Conservation (phyloP, 805 yeast species). For the fission yeast (Schizosaccharomyces pombe) region DNA sequence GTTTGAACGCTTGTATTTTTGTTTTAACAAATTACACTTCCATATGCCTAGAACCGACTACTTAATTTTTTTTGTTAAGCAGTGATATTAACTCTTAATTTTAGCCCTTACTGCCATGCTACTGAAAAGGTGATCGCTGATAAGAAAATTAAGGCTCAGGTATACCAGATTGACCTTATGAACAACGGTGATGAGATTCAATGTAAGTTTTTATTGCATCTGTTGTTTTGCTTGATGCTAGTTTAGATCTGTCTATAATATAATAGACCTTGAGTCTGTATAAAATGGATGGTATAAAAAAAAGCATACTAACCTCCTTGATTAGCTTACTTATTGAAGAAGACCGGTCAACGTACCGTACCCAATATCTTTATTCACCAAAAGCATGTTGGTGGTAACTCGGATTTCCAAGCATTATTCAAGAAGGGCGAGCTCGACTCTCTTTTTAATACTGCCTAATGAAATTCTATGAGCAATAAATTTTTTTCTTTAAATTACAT, state of each 20-base stretch:
- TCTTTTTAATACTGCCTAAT: background rate
- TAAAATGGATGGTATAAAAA: no score
- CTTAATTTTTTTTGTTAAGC: no score
- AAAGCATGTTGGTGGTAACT: constrained; percentile 58
- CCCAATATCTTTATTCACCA: constrained; percentile 82
- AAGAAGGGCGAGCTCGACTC: background rate
- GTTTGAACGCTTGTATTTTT: background rate
- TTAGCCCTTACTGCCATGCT: constrained; percentile 17
- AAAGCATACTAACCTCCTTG: no score
- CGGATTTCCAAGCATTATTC: constrained; percentile 1
- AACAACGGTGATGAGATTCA: constrained; percentile 31
- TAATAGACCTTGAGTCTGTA: no score
- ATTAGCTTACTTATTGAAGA: constrained; percentile 32
- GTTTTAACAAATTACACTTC: no score
- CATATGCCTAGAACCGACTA: no score
- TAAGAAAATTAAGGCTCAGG: constrained; percentile 22
- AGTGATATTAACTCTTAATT: no score
- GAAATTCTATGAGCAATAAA: no score
- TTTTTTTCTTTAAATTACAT: no score
- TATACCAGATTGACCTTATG: constrained; percentile 15
- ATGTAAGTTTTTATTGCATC: constrained; percentile 9
- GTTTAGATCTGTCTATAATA: no score
- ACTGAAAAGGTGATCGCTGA: constrained; percentile 22
- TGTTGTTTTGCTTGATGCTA: background rate
- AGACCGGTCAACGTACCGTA: constrained; percentile 81